These are phyloP conservation scores for Fusarium cyanostomum DNA, from an alignment of 2,329 filamentous ascomycete genomes.

Conservation along the genomic window DNA sequence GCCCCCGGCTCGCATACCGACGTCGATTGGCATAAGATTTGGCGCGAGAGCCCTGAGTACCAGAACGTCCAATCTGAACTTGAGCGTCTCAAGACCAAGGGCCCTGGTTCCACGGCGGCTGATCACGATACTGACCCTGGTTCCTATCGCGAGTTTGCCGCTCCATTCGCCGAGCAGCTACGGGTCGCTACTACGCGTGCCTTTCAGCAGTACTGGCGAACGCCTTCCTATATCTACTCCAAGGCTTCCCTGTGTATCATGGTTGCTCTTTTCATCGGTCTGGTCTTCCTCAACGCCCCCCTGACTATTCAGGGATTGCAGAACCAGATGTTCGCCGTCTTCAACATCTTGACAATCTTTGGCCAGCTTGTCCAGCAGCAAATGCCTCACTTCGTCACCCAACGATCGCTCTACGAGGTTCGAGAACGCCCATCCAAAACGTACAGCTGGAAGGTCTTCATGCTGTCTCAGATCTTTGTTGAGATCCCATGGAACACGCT, in stretches of 20 bases:
- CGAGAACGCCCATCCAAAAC: conserved; percentile 85
- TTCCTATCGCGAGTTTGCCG: conserved; percentile 80
- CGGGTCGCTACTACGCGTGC: conserved; percentile 74
- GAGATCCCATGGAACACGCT: conserved; percentile 87
- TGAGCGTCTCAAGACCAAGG: conserved; percentile 60
- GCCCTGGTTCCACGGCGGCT: conserved; percentile 52
- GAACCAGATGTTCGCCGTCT: conserved; percentile 87
- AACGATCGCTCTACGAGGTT: conserved; percentile 84
- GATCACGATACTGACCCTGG: conserved; percentile 47
- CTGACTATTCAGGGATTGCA: conserved; percentile 81
- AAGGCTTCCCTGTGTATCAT: conserved; percentile 76
- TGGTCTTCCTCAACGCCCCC: conserved; percentile 78
- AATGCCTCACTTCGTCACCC: conserved; percentile 86
- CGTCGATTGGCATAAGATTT: conserved; percentile 38
- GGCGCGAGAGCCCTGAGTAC: conserved; percentile 57
- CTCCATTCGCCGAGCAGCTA: conserved; percentile 75
- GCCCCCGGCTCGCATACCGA: conserved; percentile 37
- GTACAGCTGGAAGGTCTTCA: conserved; percentile 87
- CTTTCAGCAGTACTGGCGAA: conserved; percentile 93
- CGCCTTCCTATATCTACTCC: conserved; percentile 87
- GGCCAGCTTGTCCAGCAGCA: conserved; percentile 79
- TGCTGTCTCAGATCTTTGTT: conserved; percentile 82
- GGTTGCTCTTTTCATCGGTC: conserved; percentile 79
- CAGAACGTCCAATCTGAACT: conserved; percentile 62
- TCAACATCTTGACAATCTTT: conserved; percentile 85